A percentile compares a stretch with the other conserved stretches of the same genome.
phyloP scores from a whole-genome alignment of 148 eudicot genomes.

The Rhododendron griersonianum region DNA sequence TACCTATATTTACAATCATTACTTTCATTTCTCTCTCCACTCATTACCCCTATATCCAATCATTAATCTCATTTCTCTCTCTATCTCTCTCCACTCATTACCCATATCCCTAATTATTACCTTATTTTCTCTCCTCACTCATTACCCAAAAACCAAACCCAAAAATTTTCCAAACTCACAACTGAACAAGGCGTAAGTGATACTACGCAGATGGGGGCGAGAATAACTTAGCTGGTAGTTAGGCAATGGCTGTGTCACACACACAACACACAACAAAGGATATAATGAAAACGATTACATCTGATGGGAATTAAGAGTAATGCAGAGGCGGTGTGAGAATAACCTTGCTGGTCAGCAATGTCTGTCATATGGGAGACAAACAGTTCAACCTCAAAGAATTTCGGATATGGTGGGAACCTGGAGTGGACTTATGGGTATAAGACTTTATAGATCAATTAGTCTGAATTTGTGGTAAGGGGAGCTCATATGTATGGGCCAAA shows the following conservation, averaged over 20 bases:
- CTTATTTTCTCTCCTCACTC: no score
- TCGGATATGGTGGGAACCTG: not conserved
- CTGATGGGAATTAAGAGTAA: not conserved
- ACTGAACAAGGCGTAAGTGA: not conserved
- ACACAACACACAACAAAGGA: not conserved
- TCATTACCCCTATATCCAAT: no score
- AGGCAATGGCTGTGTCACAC: not conserved
- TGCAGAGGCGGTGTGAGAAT: not conserved
- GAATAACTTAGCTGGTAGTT: not conserved
- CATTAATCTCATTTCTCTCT: no score
- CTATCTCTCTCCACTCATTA: no score
- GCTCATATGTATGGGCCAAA: not conserved
- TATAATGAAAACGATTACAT: not conserved
- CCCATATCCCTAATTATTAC: no score
- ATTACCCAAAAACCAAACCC: no score
- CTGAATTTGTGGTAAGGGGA: not conserved
- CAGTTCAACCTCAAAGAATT: not conserved
- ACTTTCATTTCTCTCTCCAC: no score
- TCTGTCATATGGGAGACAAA: not conserved
- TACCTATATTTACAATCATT: no score
- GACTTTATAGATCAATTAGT: not conserved
- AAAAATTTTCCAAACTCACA: no score
- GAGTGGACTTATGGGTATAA: not conserved
- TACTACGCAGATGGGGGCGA: not conserved
- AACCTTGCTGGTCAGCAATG: not conserved